phyloP scores from a whole-genome alignment of 2,329 filamentous ascomycete species.

The Fusarium napiforme region DNA sequence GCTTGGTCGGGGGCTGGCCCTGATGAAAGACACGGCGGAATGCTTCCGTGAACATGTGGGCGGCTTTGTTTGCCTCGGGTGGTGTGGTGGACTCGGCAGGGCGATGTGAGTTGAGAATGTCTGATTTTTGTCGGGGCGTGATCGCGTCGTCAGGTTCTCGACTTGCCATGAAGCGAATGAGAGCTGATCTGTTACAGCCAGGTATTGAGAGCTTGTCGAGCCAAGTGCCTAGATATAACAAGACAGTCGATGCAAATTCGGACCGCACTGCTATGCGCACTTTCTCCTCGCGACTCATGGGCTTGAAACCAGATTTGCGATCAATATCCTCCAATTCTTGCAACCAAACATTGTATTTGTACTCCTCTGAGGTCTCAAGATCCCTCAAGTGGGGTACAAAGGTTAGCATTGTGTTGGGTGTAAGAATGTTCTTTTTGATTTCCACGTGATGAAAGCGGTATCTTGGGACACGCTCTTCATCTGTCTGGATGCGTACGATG shows the following conservation, averaged over 20 bases:
- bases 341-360: conserved; percentile 66
- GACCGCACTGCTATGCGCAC: conserved; percentile 60
- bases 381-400: conserved; percentile 70
- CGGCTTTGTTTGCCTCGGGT: conserved; percentile 55
- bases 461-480: conserved; percentile 63
- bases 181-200: conserved; percentile 61
- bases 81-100: conserved; percentile 52
- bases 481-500: conserved; percentile 60
- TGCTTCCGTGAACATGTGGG: conserved; percentile 64
- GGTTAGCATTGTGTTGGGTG: conserved; percentile 68
- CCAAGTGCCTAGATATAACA: conserved; percentile 66
- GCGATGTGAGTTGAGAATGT: conserved; percentile 60
- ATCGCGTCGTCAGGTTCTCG: conserved; percentile 60
- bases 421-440: conserved; percentile 68
- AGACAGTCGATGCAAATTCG: conserved; percentile 63
- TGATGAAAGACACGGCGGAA: conserved; percentile 66
- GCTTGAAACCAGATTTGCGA: conserved; percentile 66
- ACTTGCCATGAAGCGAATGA: conserved; percentile 65
- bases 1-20: conserved; percentile 48
- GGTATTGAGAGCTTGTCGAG: conserved; percentile 61
- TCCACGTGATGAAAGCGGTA: conserved; percentile 71
- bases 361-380: conserved; percentile 66
- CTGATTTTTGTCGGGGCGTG: conserved; percentile 65
- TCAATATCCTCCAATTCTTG: conserved; percentile 68
- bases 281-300: conserved; percentile 63